Evolutionary conservation across 805 yeast species (phyloP).

Genomic region (Hanseniaspora occidentalis): DNA sequence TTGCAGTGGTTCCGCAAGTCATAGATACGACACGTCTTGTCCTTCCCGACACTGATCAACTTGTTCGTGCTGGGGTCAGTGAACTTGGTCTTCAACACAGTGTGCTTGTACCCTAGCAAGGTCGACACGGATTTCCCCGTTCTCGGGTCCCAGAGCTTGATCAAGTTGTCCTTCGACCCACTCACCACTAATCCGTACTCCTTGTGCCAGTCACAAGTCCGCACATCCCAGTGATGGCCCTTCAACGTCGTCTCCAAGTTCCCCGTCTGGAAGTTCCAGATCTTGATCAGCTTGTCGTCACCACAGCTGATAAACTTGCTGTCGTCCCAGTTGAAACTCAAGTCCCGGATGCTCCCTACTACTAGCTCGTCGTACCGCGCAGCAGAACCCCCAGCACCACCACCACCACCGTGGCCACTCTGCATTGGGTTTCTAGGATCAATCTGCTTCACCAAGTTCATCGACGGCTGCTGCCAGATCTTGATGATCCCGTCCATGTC

Average conservation of each 20-base stretch:
- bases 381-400: not conserved
- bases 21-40: slow-evolving; percentile 74
- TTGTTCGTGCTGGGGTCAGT: slow-evolving; percentile 43
- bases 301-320: slow-evolving; percentile 86
- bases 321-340: slow-evolving; percentile 84
- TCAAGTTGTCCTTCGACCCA: slow-evolving; percentile 90
- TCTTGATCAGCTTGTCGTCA: slow-evolving; percentile 81
- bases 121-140: slow-evolving; percentile 62
- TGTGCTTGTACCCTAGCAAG: slow-evolving; percentile 84
- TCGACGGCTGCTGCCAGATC: slow-evolving; percentile 93
- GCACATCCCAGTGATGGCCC: slow-evolving; percentile 99
- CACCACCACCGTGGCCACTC: not conserved
- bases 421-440: slow-evolving; percentile 21
- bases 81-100: slow-evolving; percentile 49
- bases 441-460: slow-evolving; percentile 82
- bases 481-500: slow-evolving; percentile 87
- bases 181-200: slow-evolving; percentile 72
- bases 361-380: slow-evolving; percentile 34
- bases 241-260: slow-evolving; percentile 64
- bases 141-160: slow-evolving; percentile 95
- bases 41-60: slow-evolving; percentile 76
- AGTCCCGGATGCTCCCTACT: slow-evolving; percentile 71
- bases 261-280: slow-evolving; percentile 91
- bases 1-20: slow-evolving; percentile 73
- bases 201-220: slow-evolving; percentile 96